Percentiles rank a stretch among this genome's conserved stretches.
Evolutionary conservation across 1,284 basidiomycete species (phyloP).

Genomic region (Tilletia setariae): DNA sequence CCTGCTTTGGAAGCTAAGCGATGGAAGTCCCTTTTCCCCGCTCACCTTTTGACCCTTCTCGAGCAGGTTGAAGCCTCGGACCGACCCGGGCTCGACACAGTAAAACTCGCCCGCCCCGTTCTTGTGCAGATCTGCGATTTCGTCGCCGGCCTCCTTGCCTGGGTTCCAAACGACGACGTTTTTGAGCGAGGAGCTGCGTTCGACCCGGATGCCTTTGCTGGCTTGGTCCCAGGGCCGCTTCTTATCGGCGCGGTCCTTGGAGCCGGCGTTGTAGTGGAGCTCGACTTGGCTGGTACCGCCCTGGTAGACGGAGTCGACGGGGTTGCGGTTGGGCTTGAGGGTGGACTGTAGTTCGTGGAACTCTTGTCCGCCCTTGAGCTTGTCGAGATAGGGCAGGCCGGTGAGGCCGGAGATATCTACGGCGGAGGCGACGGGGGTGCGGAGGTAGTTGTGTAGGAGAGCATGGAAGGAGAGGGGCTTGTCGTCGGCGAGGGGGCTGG

Average conservation of each 20-base stretch:
- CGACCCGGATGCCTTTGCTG: conserved; percentile 34
- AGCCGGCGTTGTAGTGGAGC: conserved; percentile 15
- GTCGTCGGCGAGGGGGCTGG: conserved; percentile 18
- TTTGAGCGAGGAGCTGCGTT: conserved; percentile 30
- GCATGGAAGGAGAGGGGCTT: conserved; percentile 54
- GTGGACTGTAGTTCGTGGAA: conserved; percentile 24
- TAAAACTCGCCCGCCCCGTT: conserved; percentile 52
- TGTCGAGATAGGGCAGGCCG: conserved; percentile 37
- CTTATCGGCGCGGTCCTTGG: conserved; percentile 27
- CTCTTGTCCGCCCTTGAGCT: conserved; percentile 26
- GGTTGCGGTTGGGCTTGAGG: conserved; percentile 26
- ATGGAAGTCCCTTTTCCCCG: no score
- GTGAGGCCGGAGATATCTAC: conserved; percentile 32
- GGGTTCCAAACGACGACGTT: conserved; percentile 56
- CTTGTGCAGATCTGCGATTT: conserved; percentile 54
- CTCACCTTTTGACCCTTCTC: conserved; percentile 37
- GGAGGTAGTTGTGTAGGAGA: conserved; percentile 53
- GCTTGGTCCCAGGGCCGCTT: conserved; percentile 27
- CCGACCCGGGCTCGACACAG: conserved; percentile 55
- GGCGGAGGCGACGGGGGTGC: conserved; percentile 44
- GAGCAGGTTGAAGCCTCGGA: conserved; percentile 44
- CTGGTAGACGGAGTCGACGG: conserved; percentile 33
- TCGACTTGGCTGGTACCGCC: conserved; percentile 10
- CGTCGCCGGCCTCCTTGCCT: conserved; percentile 44
- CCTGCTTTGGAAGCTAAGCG: not conserved